phyloP scores from a whole-genome alignment of 495 filamentous ascomycete genomes.

The Aspergillus sclerotioniger region DNA sequence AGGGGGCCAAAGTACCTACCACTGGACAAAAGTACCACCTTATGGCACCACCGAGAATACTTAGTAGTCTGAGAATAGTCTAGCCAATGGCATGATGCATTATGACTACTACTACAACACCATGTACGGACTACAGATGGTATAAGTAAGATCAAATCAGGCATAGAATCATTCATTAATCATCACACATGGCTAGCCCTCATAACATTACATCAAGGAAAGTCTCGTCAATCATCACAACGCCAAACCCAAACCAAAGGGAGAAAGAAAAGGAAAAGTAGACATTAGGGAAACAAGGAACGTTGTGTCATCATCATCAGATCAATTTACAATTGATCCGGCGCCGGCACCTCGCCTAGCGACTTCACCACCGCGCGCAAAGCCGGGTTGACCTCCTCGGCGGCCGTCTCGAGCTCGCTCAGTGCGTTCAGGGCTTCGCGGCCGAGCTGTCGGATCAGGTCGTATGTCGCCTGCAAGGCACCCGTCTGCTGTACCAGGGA shows the following conservation, averaged over 20 bases:
- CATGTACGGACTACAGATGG: too few relatives aligned
- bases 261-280: background rate
- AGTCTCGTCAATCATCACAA: background rate
- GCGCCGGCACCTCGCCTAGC: constrained; percentile 12
- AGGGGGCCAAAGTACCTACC: too few relatives aligned
- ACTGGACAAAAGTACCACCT: too few relatives aligned
- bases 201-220: constrained; percentile 1
- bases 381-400: constrained; percentile 15
- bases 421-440: constrained; percentile 11
- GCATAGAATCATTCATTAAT: background rate
- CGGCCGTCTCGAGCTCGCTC: constrained; percentile 6
- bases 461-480: constrained; percentile 12
- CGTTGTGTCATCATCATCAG: background rate
- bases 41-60: too few relatives aligned
- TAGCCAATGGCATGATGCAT: too few relatives aligned
- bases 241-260: background rate
- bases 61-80: too few relatives aligned
- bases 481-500: constrained; percentile 12
- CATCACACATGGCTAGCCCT: background rate
- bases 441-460: constrained; percentile 13
- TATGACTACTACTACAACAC: too few relatives aligned
- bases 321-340: background rate
- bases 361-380: constrained; percentile 15
- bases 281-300: background rate
- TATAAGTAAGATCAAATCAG: too few relatives aligned